Evolutionary conservation across 1,284 basidiomycete species (phyloP).

Genomic region (Papiliotrema terrestris): DNA sequence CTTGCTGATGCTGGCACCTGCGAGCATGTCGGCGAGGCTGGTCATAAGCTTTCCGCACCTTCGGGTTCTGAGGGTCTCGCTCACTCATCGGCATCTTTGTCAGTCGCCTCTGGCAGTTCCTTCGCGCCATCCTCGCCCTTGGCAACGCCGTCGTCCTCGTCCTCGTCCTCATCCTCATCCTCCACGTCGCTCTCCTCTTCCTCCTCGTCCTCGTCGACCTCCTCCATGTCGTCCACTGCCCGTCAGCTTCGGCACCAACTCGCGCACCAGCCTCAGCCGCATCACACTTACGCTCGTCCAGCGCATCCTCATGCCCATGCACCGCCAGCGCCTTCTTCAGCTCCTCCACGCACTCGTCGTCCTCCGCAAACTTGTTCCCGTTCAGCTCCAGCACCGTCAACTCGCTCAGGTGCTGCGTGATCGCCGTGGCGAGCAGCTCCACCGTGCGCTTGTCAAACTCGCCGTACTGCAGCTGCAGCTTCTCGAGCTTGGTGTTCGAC

Average conservation of each 20-base stretch:
- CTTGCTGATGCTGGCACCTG: slow-evolving; percentile 30
- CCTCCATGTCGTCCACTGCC: slow-evolving; percentile 62
- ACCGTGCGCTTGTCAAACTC: slow-evolving; percentile 74
- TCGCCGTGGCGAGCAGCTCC: slow-evolving; percentile 62
- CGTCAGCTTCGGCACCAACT: slow-evolving; percentile 2
- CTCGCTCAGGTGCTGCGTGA: slow-evolving; percentile 59
- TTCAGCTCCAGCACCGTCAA: slow-evolving; percentile 74
- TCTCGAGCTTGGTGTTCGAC: slow-evolving; percentile 68
- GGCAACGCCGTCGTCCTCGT: slow-evolving; percentile 35
- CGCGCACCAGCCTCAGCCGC: neutral
- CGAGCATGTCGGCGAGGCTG: slow-evolving; percentile 43
- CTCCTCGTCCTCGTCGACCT: slow-evolving; percentile 54
- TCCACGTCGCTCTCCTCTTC: slow-evolving; percentile 47
- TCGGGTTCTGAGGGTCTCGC: slow-evolving; percentile 7
- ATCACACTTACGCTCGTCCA: slow-evolving; percentile 59
- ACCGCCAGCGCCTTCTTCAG: slow-evolving; percentile 63
- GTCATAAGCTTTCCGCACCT: neutral
- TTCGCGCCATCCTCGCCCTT: slow-evolving; percentile 22
- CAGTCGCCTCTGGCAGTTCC: slow-evolving; percentile 24
- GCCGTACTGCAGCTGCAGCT: slow-evolving; percentile 81
- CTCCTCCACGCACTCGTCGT: slow-evolving; percentile 68
- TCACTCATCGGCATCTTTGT: slow-evolving; percentile 44
- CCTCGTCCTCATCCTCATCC: slow-evolving; percentile 45
- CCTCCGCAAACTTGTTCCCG: slow-evolving; percentile 80
- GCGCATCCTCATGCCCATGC: slow-evolving; percentile 75